Conservation (phyloP, 805 yeast genomes). For the Teunomyces funiuensis region DNA sequence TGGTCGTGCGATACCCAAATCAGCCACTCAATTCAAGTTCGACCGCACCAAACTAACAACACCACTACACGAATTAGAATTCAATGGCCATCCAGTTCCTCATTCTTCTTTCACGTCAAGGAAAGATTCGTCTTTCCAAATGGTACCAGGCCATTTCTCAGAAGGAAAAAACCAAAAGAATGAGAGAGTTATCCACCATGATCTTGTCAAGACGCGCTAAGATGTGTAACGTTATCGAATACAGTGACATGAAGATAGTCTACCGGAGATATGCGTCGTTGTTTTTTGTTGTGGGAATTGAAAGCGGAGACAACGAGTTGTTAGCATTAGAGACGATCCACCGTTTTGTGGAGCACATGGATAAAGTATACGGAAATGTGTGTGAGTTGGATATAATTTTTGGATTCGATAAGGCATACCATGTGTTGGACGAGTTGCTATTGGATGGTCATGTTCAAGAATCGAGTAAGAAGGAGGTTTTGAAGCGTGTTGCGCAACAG, state of each 20-base stretch:
- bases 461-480: slow-evolving; percentile 74
- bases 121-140: slow-evolving; percentile 87
- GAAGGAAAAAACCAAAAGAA: slow-evolving; percentile 80
- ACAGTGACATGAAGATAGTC: slow-evolving; percentile 79
- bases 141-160: slow-evolving; percentile 88
- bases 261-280: slow-evolving; percentile 92
- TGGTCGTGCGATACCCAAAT: too few relatives aligned
- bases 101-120: slow-evolving; percentile 86
- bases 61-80: too few relatives aligned
- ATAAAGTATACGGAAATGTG: slow-evolving; percentile 90
- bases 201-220: slow-evolving; percentile 83
- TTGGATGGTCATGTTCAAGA: slow-evolving; percentile 89
- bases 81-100: slow-evolving; percentile 79
- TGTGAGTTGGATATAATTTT: slow-evolving; percentile 96
- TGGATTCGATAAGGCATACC: slow-evolving; percentile 92
- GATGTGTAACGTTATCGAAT: slow-evolving; percentile 94
- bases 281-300: slow-evolving; percentile 86
- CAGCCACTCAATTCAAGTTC: background rate
- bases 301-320: slow-evolving; percentile 81
- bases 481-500: slow-evolving; percentile 76
- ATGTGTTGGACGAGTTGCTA: slow-evolving; percentile 84
- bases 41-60: background rate
- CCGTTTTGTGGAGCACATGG: slow-evolving; percentile 95
- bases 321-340: slow-evolving; percentile 84
- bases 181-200: slow-evolving; percentile 81